Conservation (phyloP, 1,139 yeast genomes). For the Hyphopichia khmerensis region DNA sequence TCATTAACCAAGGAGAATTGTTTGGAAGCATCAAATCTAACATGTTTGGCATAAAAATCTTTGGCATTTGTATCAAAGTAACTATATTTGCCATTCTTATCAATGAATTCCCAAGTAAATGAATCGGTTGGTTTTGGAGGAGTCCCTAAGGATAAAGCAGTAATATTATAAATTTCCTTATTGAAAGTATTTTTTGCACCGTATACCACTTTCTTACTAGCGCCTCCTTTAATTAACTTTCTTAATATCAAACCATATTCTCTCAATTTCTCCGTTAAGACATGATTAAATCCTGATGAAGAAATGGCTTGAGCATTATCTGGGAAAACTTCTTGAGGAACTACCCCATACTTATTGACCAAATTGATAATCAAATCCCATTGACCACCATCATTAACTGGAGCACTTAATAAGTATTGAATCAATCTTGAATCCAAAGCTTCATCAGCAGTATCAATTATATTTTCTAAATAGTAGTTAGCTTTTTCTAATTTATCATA, state of each 20-base stretch:
- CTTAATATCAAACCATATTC: slow-evolving; percentile 74
- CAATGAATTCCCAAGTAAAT: slow-evolving; percentile 71
- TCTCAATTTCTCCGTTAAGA: slow-evolving; percentile 66
- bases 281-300: slow-evolving; percentile 56
- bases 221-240: slow-evolving; percentile 31
- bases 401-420: slow-evolving; percentile 59
- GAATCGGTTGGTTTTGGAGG: slow-evolving; percentile 73
- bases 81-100: slow-evolving; percentile 66
- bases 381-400: slow-evolving; percentile 82
- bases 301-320: slow-evolving; percentile 67
- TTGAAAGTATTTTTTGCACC: slow-evolving; percentile 49
- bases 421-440: slow-evolving; percentile 68
- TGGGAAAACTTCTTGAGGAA: slow-evolving; percentile 71
- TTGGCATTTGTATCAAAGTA: slow-evolving; percentile 57
- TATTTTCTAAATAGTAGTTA: slow-evolving; percentile 73
- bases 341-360: slow-evolving; percentile 73
- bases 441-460: slow-evolving; percentile 63
- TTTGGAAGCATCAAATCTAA: slow-evolving; percentile 50
- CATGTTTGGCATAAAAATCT: slow-evolving; percentile 57
- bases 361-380: slow-evolving; percentile 78
- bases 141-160: slow-evolving; percentile 67
- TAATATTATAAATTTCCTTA: slow-evolving; percentile 59
- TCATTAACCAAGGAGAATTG: slow-evolving; percentile 73
- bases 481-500: slow-evolving; percentile 76
- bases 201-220: slow-evolving; percentile 18